phyloP scores from a whole-genome alignment of 129 eudicot species.

The Cynara cardunculus region DNA sequence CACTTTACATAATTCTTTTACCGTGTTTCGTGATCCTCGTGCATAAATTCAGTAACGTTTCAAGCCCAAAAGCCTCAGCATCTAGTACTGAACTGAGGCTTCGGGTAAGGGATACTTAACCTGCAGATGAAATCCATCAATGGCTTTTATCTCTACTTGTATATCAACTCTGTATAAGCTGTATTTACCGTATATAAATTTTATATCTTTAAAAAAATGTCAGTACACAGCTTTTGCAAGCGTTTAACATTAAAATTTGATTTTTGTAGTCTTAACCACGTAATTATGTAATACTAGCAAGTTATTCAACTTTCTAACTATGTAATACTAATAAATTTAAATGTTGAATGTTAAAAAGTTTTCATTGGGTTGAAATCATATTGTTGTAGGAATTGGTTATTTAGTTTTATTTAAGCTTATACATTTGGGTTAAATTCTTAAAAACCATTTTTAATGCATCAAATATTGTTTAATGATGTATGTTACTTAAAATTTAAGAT shows the following conservation, averaged over 20 bases:
- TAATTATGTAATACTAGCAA: neutral
- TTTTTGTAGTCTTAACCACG: neutral
- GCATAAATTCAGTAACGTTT: slow-evolving; percentile 17
- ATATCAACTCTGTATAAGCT: neutral
- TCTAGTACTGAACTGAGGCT: slow-evolving; percentile 23
- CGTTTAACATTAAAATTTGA: neutral
- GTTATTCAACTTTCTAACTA: neutral
- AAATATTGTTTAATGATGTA: no score
- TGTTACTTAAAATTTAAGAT: no score
- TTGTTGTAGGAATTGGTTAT: neutral
- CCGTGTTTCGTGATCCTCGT: slow-evolving; percentile 28
- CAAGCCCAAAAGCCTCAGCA: slow-evolving; percentile 20
- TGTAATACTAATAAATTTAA: slow-evolving; percentile 11
- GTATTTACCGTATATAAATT: neutral
- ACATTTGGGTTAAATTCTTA: no score
- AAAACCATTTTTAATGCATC: no score
- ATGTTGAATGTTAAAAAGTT: slow-evolving; percentile 7
- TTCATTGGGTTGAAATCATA: neutral
- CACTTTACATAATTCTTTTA: slow-evolving; percentile 22
- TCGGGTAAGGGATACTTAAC: slow-evolving; percentile 26
- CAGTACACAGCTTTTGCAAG: neutral
- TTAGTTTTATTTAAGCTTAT: no score
- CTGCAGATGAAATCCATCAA: neutral
- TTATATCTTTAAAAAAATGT: neutral
- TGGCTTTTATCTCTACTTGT: neutral